A percentile compares a stretch with the other conserved stretches of the same genome.
Evolutionary conservation across 2,329 filamentous ascomycete genomes (phyloP).

Genomic region (Didymella segeticola): DNA sequence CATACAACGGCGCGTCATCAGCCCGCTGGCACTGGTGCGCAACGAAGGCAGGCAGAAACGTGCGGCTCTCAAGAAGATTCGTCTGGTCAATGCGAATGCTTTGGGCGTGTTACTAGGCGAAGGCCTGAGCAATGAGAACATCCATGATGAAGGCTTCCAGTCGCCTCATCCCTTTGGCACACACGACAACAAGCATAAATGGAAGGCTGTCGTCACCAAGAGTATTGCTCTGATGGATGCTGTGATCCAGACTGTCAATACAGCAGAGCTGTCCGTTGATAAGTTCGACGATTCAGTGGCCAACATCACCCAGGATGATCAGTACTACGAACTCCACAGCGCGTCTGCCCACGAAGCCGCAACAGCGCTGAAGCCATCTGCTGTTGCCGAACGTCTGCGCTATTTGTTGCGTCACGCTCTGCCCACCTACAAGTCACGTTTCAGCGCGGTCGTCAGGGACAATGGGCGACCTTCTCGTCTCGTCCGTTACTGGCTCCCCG

Average conservation of each 20-base stretch:
- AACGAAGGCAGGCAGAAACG: constrained; percentile 79
- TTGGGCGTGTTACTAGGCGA: constrained; percentile 88
- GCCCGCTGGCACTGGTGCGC: constrained; percentile 77
- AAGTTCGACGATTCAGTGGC: constrained; percentile 64
- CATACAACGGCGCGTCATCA: constrained; percentile 74
- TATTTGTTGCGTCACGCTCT: constrained; percentile 73
- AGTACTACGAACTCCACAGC: constrained; percentile 53
- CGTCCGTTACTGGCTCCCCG: constrained; percentile 88
- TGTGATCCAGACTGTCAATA: constrained; percentile 74
- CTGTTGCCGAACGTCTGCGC: constrained; percentile 71
- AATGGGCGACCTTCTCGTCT: constrained; percentile 79
- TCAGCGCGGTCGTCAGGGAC: constrained; percentile 62
- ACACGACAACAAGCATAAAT: constrained; percentile 59
- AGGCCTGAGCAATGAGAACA: constrained; percentile 69
- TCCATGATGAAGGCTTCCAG: constrained; percentile 64
- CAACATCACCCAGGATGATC: constrained; percentile 61
- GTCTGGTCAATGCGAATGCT: constrained; percentile 82
- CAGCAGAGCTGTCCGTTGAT: constrained; percentile 62
- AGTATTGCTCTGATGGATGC: constrained; percentile 87
- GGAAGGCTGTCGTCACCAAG: constrained; percentile 78
- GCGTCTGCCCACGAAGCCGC: constrained; percentile 44
- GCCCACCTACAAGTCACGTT: constrained; percentile 68
- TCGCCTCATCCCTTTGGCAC: constrained; percentile 51
- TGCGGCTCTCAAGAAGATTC: constrained; percentile 71
- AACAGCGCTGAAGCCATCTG: constrained; percentile 52